phyloP scores from a whole-genome alignment of 2,329 filamentous ascomycete species.

The Penicillium sp. region DNA sequence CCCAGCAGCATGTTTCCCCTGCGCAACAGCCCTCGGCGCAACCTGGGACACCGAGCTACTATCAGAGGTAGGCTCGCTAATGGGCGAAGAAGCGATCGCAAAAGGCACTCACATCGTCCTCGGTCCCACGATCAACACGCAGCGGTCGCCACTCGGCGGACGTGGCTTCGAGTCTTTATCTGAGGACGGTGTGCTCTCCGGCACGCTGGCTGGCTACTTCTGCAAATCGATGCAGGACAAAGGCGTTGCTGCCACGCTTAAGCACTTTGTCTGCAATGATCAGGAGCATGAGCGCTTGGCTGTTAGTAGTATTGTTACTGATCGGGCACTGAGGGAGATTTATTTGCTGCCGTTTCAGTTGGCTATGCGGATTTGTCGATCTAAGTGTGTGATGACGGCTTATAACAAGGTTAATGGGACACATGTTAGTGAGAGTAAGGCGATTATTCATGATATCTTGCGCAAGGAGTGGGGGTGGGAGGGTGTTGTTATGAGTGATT shows the following conservation, averaged over 20 bases:
- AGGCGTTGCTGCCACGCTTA: slow-evolving; percentile 72
- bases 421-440: slow-evolving; percentile 44
- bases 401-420: slow-evolving; percentile 57
- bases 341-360: slow-evolving; percentile 63
- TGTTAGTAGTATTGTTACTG: slow-evolving; percentile 42
- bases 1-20: slow-evolving; percentile 72
- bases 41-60: slow-evolving; percentile 74
- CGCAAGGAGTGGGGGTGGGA: slow-evolving; percentile 48
- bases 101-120: slow-evolving; percentile 71
- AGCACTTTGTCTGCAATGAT: slow-evolving; percentile 55
- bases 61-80: slow-evolving; percentile 64
- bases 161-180: slow-evolving; percentile 85
- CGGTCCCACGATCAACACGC: slow-evolving; percentile 76
- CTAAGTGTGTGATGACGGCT: slow-evolving; percentile 56
- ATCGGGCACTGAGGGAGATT: slow-evolving; percentile 59
- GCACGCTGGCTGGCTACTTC: slow-evolving; percentile 67
- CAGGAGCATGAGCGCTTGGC: slow-evolving; percentile 46
- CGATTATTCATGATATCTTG: slow-evolving; percentile 43
- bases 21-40: slow-evolving; percentile 71
- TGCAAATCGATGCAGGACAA: slow-evolving; percentile 70
- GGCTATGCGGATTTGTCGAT: slow-evolving; percentile 54
- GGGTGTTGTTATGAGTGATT: slow-evolving; percentile 48
- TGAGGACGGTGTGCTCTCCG: slow-evolving; percentile 74
- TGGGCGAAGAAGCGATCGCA: slow-evolving; percentile 68
- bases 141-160: slow-evolving; percentile 76